phyloP scores from a whole-genome alignment of 495 filamentous ascomycete species.

The Tuber brumale region DNA sequence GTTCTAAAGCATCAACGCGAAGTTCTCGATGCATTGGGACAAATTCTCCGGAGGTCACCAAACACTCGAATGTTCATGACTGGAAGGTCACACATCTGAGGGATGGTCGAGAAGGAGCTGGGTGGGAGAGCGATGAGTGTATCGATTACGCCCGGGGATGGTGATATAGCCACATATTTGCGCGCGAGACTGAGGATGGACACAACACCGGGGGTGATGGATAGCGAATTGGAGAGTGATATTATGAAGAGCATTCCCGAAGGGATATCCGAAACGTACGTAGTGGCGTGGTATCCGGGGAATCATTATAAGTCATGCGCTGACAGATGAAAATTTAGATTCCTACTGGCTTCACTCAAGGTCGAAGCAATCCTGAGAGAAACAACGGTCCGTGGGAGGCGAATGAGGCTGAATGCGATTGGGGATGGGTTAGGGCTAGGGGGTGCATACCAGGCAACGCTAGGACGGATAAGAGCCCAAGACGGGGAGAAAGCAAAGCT shows the following conservation, averaged over 20 bases:
- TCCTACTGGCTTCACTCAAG: not conserved
- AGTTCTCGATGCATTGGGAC: not conserved
- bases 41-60: not conserved
- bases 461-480: not conserved
- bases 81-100: not conserved
- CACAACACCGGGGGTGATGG: not conserved
- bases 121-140: no score
- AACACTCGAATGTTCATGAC: not conserved
- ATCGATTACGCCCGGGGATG: no score
- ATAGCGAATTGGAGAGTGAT: not conserved
- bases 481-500: not conserved
- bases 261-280: not conserved
- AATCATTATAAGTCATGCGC: not conserved
- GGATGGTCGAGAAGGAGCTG: no score
- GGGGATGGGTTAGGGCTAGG: not conserved
- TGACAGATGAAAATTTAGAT: not conserved
- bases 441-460: not conserved
- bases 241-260: not conserved
- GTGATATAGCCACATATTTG: no score
- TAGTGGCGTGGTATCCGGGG: not conserved
- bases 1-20: not conserved
- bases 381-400: not conserved
- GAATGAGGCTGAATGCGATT: not conserved
- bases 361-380: not conserved
- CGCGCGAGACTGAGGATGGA: no score